A percentile compares a stretch with the other conserved stretches of the same genome.
Evolutionary conservation across 140 eudicot species (phyloP).

Genomic region (Senecio squalidus): DNA sequence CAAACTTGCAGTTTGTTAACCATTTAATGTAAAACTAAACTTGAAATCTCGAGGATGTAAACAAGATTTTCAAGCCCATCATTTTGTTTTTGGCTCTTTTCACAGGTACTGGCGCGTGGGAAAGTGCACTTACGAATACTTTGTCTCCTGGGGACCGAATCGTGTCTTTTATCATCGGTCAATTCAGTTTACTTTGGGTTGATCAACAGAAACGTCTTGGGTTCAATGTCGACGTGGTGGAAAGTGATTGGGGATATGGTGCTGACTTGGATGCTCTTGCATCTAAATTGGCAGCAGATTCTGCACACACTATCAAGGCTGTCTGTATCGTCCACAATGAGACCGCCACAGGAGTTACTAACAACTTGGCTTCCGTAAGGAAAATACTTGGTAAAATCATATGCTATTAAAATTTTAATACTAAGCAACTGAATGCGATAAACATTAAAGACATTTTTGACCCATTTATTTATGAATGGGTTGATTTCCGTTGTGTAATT

Average conservation of each 20-base stretch:
- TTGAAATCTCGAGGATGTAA: too few relatives aligned
- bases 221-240: slow-evolving; percentile 85
- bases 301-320: slow-evolving; percentile 85
- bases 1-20: neutral
- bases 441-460: neutral
- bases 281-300: slow-evolving; percentile 76
- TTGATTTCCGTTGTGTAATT: too few relatives aligned
- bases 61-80: too few relatives aligned
- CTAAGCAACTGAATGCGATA: neutral
- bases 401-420: slow-evolving; percentile 16
- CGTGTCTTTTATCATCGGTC: slow-evolving; percentile 90
- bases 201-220: slow-evolving; percentile 93
- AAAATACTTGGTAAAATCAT: slow-evolving; percentile 66
- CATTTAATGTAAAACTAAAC: too few relatives aligned
- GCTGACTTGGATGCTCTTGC: slow-evolving; percentile 82
- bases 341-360: slow-evolving; percentile 98
- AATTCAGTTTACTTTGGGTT: slow-evolving; percentile 97
- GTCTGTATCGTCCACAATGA: slow-evolving; percentile 96
- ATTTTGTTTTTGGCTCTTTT: neutral
- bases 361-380: slow-evolving; percentile 95
- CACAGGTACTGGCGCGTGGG: slow-evolving; percentile 99
- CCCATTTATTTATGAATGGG: too few relatives aligned
- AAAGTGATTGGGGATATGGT: slow-evolving; percentile 96
- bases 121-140: slow-evolving; percentile 95
- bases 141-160: slow-evolving; percentile 92